Evolutionary conservation across 805 yeast genomes (phyloP).

Genomic region (Kluyveromyces aestuarii): DNA sequence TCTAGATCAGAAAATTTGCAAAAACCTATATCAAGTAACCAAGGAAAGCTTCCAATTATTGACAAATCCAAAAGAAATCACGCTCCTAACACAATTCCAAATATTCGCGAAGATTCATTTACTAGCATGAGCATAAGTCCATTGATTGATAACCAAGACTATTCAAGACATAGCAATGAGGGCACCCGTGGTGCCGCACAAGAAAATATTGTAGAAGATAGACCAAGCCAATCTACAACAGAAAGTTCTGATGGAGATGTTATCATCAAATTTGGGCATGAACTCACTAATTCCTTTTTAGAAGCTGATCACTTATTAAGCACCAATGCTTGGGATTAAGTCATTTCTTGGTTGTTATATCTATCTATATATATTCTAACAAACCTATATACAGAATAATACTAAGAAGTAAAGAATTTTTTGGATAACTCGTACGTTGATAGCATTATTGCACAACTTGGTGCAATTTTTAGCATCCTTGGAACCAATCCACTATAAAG

Average conservation of each 20-base stretch:
- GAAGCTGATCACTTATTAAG: conserved; percentile 2
- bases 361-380: background rate
- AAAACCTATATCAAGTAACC: background rate
- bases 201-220: background rate
- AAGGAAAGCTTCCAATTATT: background rate
- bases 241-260: background rate
- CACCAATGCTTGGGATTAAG: conserved; percentile 4
- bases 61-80: background rate
- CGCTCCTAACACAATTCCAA: background rate
- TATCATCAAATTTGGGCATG: conserved; percentile 1
- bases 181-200: background rate
- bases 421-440: conserved; percentile 90
- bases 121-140: background rate
- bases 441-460: conserved; percentile 97
- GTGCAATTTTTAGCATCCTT: conserved; percentile 84
- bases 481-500: conserved; percentile 85
- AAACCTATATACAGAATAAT: background rate
- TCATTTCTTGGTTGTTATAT: background rate
- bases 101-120: background rate
- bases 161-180: background rate
- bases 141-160: background rate
- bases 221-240: background rate
- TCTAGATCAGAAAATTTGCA: background rate
- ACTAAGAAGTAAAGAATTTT: conserved; percentile 33
- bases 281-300: conserved; percentile 1